Conservation (phyloP, 208 protist genomes). For the Porcisia deanei region DNA sequence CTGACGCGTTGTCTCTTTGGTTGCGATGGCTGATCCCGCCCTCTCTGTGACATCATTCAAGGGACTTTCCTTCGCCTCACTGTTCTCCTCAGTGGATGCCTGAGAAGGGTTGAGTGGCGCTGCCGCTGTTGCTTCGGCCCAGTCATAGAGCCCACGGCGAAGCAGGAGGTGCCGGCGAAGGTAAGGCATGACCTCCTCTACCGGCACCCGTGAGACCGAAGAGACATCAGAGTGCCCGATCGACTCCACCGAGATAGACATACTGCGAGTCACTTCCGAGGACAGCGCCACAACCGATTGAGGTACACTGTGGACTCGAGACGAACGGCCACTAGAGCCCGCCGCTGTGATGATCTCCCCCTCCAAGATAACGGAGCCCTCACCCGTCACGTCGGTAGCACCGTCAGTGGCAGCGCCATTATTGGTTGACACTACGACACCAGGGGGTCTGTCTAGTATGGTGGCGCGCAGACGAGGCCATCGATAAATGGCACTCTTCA, state of each 20-base stretch:
- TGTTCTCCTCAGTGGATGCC: background rate
- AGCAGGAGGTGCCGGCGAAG: slow-evolving; percentile 42
- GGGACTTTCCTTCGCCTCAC: too few species aligned
- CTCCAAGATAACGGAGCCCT: background rate
- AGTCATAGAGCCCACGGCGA: slow-evolving; percentile 41
- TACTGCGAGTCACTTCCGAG: background rate
- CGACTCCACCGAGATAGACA: background rate
- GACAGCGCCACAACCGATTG: background rate
- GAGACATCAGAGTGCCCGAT: slow-evolving; percentile 12
- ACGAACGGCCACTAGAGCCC: background rate
- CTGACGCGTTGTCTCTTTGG: background rate
- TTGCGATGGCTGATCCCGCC: background rate
- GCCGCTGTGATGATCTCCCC: background rate
- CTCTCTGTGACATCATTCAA: background rate
- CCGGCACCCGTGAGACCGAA: slow-evolving; percentile 29
- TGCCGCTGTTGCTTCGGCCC: background rate
- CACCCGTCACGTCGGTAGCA: background rate
- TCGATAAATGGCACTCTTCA: slow-evolving; percentile 37
- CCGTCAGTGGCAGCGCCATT: background rate
- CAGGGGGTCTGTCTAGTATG: background rate
- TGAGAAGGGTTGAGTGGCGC: background rate
- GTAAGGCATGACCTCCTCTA: slow-evolving; percentile 41
- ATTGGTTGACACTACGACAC: background rate
- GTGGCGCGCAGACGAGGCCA: slow-evolving; percentile 36
- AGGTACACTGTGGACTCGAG: background rate